phyloP scores from a whole-genome alignment of 768 basidiomycete genomes.

The Auricularia heimuer region DNA sequence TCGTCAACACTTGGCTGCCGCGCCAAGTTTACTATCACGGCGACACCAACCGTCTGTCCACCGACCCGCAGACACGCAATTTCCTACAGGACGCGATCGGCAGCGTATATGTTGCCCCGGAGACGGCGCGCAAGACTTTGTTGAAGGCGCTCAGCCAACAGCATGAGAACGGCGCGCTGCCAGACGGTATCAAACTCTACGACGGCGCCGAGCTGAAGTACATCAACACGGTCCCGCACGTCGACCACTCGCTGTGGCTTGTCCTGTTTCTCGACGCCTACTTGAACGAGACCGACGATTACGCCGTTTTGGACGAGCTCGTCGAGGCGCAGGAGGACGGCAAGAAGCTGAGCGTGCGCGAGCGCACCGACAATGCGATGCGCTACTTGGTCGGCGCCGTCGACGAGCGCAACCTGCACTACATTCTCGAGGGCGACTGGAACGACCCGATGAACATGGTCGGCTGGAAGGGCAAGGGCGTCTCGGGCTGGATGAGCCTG shows the following conservation, averaged over 20 bases:
- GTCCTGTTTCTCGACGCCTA: background rate
- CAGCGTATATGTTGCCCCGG: background rate
- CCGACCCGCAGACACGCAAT: background rate
- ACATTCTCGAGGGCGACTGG: conserved; percentile 3
- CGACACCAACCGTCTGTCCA: conserved; percentile 2
- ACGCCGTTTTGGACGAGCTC: background rate
- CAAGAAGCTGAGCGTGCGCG: background rate
- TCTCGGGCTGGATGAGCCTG: background rate
- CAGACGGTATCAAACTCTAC: conserved; percentile 1
- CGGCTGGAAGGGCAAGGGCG: conserved; percentile 1
- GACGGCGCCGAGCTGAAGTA: conserved; percentile 1
- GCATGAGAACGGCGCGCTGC: background rate
- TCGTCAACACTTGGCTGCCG: background rate
- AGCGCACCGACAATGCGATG: background rate
- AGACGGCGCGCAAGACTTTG: background rate
- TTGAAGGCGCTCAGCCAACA: conserved; percentile 1
- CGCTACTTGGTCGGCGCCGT: background rate
- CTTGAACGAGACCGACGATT: background rate
- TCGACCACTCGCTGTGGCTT: conserved; percentile 2
- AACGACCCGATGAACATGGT: conserved; percentile 4
- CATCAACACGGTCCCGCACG: conserved; percentile 2
- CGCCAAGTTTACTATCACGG: conserved; percentile 2
- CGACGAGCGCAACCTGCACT: background rate
- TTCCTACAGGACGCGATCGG: conserved; percentile 1
- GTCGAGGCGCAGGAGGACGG: background rate